Base-by-base conservation (phyloP, 2,329 filamentous ascomycete genomes). In the Pseudogymnoascus sp. region DNA sequence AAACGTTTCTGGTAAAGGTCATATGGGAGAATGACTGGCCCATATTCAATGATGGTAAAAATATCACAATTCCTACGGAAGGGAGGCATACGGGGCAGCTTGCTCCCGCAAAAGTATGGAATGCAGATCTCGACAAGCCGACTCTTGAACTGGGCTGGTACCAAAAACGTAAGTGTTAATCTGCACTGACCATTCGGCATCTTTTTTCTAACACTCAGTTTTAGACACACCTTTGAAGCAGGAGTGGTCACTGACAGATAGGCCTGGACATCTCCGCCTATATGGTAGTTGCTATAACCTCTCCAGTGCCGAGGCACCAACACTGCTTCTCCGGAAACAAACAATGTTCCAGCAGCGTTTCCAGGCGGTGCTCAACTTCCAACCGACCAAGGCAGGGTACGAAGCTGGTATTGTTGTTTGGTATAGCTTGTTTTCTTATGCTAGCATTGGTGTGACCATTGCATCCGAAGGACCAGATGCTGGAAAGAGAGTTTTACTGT, bases 321-420 rank as follows among this genome's bases (percentile, higher is more conserved):
- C 80, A 0, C 73, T 82, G 64, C 73, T 83, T 2, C 67, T 83
- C 2, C 74, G 81, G 7, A 83, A 83, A 61, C 81, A 84, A 65
- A 74, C 71, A 0, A 72, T 75, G 0, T 75, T 73, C 8, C 66
- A 65, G 15, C 75, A 76, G 41, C 70, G 63, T 0, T 82, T 78
- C 66, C 68, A 72, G 21, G 75, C 74, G 0, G 72, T 68, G 2
- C 66, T 83, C 10, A 70, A 74, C 0, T 84, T 83, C 61, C 64
- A 69, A 0, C 79, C 79, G 0, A 70, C 67, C 0, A 71, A 71
- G 3, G 41, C 66, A 3, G 70, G 74, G 1, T 75, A 76, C 2
- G 81, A 83, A 69, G 80, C 81, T 0, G 81, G 81, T 0, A 70
- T 77, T 0, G 77, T 78, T 0, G 66, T 82, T 0, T 83, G 78